These are phyloP conservation scores for Aspergillus hortae DNA, from an alignment of 2,329 filamentous ascomycete species.

Conservation along the genomic window DNA sequence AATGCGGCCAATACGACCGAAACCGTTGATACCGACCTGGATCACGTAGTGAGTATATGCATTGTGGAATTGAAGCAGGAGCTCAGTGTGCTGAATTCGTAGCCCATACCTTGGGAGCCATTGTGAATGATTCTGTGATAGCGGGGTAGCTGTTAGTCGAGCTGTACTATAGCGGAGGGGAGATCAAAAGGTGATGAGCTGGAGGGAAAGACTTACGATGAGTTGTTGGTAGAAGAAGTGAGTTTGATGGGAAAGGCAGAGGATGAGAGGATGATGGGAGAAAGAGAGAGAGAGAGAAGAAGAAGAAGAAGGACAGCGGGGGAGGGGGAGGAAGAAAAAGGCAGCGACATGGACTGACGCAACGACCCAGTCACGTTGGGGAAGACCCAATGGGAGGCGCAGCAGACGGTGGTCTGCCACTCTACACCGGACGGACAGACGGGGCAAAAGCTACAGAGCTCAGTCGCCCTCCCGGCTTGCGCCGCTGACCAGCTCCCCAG, in stretches of 20 bases:
- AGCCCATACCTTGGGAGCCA: slow-evolving; percentile 33
- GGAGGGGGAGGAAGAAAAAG: slow-evolving; percentile 28
- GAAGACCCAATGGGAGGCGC: slow-evolving; percentile 14
- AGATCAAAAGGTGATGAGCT: slow-evolving; percentile 3
- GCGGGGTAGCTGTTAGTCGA: slow-evolving; percentile 28
- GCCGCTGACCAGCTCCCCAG: slow-evolving; percentile 26
- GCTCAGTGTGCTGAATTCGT: not conserved
- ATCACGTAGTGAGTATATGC: not conserved
- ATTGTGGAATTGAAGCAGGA: too few species aligned
- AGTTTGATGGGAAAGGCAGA: not conserved
- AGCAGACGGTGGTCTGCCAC: slow-evolving; percentile 1
- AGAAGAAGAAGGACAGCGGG: slow-evolving; percentile 22
- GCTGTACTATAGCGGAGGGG: not conserved
- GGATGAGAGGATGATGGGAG: slow-evolving; percentile 9
- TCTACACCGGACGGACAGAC: slow-evolving; percentile 28
- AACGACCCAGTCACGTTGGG: slow-evolving; percentile 23
- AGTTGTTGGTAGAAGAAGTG: not conserved
- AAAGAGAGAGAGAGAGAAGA: slow-evolving; percentile 15
- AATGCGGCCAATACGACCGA: slow-evolving; percentile 98
- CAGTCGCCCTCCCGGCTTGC: slow-evolving; percentile 25
- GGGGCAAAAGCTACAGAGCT: slow-evolving; percentile 22
- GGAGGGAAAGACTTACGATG: slow-evolving; percentile 12
- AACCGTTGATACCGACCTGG: slow-evolving; percentile 97
- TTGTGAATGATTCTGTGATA: slow-evolving; percentile 25
- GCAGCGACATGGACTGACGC: slow-evolving; percentile 28